phyloP scores from a whole-genome alignment of 208 protist species.

The Leishmania tropica region DNA sequence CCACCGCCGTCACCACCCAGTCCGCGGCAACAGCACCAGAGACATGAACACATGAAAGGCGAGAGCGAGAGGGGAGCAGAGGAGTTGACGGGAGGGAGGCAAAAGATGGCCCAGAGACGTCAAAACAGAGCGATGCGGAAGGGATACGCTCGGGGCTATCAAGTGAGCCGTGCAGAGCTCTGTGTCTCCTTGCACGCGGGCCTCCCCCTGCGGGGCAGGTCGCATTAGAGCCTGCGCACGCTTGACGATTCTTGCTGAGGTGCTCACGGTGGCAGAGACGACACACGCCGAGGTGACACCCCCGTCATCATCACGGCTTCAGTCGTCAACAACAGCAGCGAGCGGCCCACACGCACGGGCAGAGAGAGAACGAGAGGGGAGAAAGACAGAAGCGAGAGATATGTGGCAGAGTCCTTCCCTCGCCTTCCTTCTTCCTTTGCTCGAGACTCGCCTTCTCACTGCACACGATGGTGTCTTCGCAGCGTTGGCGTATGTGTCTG shows the following conservation, averaged over 20 bases:
- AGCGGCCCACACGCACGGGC: not conserved
- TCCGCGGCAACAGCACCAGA: not conserved
- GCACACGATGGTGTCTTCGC: not conserved
- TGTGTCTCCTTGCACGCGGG: not conserved
- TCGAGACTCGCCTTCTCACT: not conserved
- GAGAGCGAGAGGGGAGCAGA: not conserved
- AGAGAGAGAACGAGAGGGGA: not conserved
- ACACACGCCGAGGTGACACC: not conserved
- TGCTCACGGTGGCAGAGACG: not conserved
- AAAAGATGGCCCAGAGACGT: not conserved
- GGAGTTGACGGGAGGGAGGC: not conserved
- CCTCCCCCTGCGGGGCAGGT: not conserved
- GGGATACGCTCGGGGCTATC: not conserved
- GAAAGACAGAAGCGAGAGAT: not conserved
- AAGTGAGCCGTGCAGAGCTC: not conserved
- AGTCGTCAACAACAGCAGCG: not conserved
- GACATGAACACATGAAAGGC: not conserved
- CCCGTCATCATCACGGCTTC: not conserved
- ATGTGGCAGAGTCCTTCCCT: not conserved
- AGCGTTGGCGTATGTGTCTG: not conserved
- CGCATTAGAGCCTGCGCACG: not conserved
- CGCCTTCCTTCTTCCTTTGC: not conserved
- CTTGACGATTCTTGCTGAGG: not conserved
- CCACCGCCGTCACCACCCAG: not conserved
- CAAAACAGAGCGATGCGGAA: not conserved